Conservation (phyloP, 371 early-diverging fungal species). For the Mortierella sp. region DNA sequence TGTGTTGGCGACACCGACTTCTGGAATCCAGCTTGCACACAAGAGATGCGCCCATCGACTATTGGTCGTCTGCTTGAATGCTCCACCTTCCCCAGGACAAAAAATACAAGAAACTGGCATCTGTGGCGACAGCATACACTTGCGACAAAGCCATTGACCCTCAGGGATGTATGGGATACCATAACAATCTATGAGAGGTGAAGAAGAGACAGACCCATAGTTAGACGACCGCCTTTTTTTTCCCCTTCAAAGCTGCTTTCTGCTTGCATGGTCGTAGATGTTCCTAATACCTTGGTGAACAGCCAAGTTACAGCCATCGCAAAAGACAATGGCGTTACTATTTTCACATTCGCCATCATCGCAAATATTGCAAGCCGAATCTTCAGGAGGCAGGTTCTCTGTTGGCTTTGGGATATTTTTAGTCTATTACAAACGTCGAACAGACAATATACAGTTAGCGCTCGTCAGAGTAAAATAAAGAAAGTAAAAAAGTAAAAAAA, state of each 20-base stretch:
- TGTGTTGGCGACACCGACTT: constrained; percentile 88
- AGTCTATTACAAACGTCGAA: constrained; percentile 50
- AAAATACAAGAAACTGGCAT: constrained; percentile 91
- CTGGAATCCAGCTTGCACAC: constrained; percentile 97
- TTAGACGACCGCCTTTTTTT: background rate
- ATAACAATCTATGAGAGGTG: constrained; percentile 87
- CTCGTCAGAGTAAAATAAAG: too few species aligned
- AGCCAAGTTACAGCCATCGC: constrained; percentile 99
- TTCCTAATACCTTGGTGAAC: constrained; percentile 92
- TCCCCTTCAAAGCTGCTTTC: background rate
- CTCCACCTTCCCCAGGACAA: constrained; percentile 95
- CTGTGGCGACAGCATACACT: constrained; percentile 95
- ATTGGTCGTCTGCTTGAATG: constrained; percentile 94
- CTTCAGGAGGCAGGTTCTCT: constrained; percentile 72
- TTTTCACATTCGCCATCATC: constrained; percentile 97
- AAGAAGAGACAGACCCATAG: background rate
- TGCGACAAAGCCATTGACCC: constrained; percentile 98
- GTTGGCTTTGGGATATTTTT: constrained; percentile 66
- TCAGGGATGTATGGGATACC: constrained; percentile 99
- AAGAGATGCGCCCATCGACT: constrained; percentile 97
- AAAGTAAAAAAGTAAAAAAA: constrained; percentile 1
- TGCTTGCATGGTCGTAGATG: background rate
- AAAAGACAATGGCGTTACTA: constrained; percentile 98
- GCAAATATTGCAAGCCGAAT: constrained; percentile 93
- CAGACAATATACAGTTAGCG: too few species aligned